Evolutionary conservation across 805 yeast species (phyloP).

Genomic region (Candida coleopterorum): DNA sequence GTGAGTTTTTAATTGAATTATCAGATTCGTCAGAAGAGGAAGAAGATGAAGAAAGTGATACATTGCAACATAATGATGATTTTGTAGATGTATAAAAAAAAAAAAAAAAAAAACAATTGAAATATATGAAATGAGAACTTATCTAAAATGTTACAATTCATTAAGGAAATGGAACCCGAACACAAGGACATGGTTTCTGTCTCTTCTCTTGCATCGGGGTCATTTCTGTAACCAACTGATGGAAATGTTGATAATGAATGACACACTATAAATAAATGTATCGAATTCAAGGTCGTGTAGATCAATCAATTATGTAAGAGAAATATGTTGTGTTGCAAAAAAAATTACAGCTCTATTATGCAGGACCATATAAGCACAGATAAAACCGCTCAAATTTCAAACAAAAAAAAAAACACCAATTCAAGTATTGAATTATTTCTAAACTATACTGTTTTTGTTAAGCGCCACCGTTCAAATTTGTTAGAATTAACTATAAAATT

Average conservation of each 20-base stretch:
- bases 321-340: constrained; percentile 6
- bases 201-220: no score
- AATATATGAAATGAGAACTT: no score
- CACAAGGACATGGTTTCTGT: no score
- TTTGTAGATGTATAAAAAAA: constrained; percentile 16
- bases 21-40: constrained; percentile 9
- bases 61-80: constrained; percentile 20
- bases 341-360: background rate
- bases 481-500: no score
- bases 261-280: background rate
- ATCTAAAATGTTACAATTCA: no score
- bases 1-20: constrained; percentile 7
- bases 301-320: no score
- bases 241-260: background rate
- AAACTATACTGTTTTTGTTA: no score
- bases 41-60: constrained; percentile 12
- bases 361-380: background rate
- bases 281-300: constrained; percentile 1
- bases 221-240: constrained; percentile 1
- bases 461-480: no score
- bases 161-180: no score
- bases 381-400: no score
- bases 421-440: background rate
- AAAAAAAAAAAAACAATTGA: no score
- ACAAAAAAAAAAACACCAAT: background rate